Evolutionary conservation across 768 basidiomycete species (phyloP), one percentile per base, ranked within the genome.

Genomic region (Lactifluus pinguis): DNA sequence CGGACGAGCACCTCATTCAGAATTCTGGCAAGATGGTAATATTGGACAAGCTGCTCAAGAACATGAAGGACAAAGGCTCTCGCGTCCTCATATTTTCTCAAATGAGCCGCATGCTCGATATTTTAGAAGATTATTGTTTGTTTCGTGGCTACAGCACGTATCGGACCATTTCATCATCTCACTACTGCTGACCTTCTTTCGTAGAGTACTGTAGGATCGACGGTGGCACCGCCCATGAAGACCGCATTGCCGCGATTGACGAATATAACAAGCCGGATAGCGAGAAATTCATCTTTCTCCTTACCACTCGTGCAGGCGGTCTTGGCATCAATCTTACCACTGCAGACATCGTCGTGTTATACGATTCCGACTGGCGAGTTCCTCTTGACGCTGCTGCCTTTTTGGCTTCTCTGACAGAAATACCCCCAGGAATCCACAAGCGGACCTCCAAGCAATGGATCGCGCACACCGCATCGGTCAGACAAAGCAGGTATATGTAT

Each of bases 41-140:
- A 62, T 82, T 99, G 32, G 95, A 99, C 77, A 98, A 93, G 72
- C 79, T 99, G 0, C 82, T 98, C 19, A 77, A 78, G 59, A 83
- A 80, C 38, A 88, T 98, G 91, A 92, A 91, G 69, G 85, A 75
- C 25, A 94, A 94, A 71, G 95, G 93, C n/a, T 95, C 92, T 3
- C 83, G 95, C 8, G 90, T 94, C 3, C 82, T 98, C 66, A 97
- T 99, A 62, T 99, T 99, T 77, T 95, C 92, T 68, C 97, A 98
- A 73, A 98, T 99, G 97, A 95, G 92, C 74, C 87, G 97, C n/a
- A 90, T 98, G 60, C 79, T 98, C 52, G 97, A 99, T 72, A 98
- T 99, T 60, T 73, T 99, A 49, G 95, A 98, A 71, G 95, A 98
- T 70, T 98, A 95, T 72, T 98, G 94, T 72, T 76, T 95, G 62